A percentile compares a stretch with the other conserved stretches of the same genome.
Conservation (phyloP, 208 protist genomes). For the Trypanosoma melophagium region DNA sequence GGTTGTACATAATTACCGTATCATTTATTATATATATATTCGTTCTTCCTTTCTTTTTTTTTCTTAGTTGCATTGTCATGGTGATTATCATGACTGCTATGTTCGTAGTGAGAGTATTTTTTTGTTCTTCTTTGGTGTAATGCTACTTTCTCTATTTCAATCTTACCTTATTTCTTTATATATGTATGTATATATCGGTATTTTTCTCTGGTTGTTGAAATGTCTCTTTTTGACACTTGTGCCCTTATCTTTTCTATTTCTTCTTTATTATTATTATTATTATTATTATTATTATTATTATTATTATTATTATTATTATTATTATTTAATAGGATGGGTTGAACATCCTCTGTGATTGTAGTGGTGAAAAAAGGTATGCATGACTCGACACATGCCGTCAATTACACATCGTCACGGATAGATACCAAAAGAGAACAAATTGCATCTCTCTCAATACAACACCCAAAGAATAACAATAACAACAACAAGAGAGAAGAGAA, state of each 20-base stretch:
- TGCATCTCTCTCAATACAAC: neutral
- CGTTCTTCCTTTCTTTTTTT: neutral
- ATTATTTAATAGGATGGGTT: neutral
- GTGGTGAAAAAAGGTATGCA: conserved; percentile 1
- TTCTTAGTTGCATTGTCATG: no score
- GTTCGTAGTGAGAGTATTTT: neutral
- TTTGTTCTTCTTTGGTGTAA: no score
- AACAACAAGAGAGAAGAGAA: no score
- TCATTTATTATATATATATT: no score
- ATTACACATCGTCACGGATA: neutral
- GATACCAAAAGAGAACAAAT: neutral
- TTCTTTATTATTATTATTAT: neutral
- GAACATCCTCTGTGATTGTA: neutral
- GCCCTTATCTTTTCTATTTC: neutral
- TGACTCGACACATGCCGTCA: neutral
- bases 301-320: conserved; percentile 3
- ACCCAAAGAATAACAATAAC: neutral
- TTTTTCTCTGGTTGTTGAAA: no score
- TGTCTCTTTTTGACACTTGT: neutral
- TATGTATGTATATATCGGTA: neutral
- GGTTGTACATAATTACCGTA: no score
- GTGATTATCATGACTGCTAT: neutral
- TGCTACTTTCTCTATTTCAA: neutral
- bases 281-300: neutral
- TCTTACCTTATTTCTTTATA: neutral